These are phyloP conservation scores for Ceratobasidium sp. DNA, from an alignment of 1,284 basidiomycete genomes.

Conservation along the genomic window DNA sequence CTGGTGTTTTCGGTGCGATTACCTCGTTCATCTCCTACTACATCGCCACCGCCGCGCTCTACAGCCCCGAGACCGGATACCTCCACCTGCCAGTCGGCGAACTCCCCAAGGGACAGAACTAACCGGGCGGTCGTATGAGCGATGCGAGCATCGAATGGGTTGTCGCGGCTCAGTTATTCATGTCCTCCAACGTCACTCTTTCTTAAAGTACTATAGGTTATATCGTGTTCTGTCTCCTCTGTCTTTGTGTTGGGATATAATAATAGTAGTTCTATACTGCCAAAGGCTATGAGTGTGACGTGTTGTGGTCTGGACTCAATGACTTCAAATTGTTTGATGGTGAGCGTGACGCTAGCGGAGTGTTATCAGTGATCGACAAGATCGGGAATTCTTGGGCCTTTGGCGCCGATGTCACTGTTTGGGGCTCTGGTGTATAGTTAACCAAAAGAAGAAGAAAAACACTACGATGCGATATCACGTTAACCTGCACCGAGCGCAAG, in stretches of 20 bases:
- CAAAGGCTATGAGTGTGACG: too few species aligned
- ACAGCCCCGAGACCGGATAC: constrained; percentile 57
- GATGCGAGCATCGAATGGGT: too few species aligned
- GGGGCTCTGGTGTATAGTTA: too few species aligned
- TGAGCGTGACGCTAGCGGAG: too few species aligned
- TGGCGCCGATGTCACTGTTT: too few species aligned
- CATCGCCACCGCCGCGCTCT: constrained; percentile 67
- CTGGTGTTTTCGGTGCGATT: constrained; percentile 76
- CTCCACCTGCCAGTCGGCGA: constrained; percentile 34
- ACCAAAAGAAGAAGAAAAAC: too few species aligned
- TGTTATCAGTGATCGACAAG: too few species aligned
- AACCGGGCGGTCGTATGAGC: neutral
- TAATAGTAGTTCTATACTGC: constrained; percentile 1
- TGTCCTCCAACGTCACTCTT: neutral
- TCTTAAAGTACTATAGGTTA: constrained; percentile 25
- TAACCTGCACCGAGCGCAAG: too few species aligned
- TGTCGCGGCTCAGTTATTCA: neutral
- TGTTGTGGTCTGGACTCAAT: neutral
- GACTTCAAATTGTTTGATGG: neutral
- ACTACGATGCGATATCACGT: too few species aligned
- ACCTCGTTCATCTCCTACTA: constrained; percentile 79
- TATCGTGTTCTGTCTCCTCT: neutral
- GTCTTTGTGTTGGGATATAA: constrained; percentile 12
- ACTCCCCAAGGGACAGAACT: constrained; percentile 27
- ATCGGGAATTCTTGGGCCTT: too few species aligned